Evolutionary conservation across 306 rosid species (phyloP).

Genomic region (Inga laurina): DNA sequence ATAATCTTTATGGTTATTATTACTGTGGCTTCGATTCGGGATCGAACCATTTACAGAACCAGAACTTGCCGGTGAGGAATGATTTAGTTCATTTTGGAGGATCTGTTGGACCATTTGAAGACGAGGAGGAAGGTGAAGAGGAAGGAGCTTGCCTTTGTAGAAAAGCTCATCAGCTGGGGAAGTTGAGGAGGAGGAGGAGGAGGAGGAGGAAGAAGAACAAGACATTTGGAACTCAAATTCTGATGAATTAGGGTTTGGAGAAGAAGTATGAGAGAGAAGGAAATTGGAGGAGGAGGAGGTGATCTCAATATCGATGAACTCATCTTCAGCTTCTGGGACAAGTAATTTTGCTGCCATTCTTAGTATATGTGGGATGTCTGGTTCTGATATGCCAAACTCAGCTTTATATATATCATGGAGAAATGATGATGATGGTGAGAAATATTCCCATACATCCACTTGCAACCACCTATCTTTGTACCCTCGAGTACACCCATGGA

Average conservation of each 20-base stretch:
- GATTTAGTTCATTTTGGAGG: slow-evolving; percentile 39
- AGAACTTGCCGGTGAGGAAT: background rate
- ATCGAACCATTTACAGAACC: background rate
- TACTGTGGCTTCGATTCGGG: slow-evolving; percentile 6
- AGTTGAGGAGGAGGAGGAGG: slow-evolving; percentile 48
- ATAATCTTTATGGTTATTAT: slow-evolving; percentile 38
- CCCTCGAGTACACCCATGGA: background rate
- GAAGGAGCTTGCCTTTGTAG: slow-evolving; percentile 97
- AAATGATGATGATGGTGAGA: slow-evolving; percentile 30
- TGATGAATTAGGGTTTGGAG: slow-evolving; percentile 27
- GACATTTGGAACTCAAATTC: slow-evolving; percentile 99
- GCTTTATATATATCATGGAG: slow-evolving; percentile 34
- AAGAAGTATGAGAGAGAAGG: slow-evolving; percentile 42
- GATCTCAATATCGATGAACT: slow-evolving; percentile 84
- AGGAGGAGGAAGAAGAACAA: background rate
- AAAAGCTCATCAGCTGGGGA: slow-evolving; percentile 97
- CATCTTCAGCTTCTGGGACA: slow-evolving; percentile 64
- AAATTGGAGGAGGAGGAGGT: slow-evolving; percentile 56
- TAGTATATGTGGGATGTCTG: background rate
- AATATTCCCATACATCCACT: background rate
- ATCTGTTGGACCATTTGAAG: slow-evolving; percentile 13
- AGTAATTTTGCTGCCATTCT: slow-evolving; percentile 63
- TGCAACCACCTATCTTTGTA: background rate
- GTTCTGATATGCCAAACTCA: slow-evolving; percentile 22
- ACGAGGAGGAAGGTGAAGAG: slow-evolving; percentile 75